A percentile compares a stretch with the other conserved stretches of the same genome.
Evolutionary conservation across 2,329 filamentous ascomycete species (phyloP).

Genomic region (Tympanopsis confertula): DNA sequence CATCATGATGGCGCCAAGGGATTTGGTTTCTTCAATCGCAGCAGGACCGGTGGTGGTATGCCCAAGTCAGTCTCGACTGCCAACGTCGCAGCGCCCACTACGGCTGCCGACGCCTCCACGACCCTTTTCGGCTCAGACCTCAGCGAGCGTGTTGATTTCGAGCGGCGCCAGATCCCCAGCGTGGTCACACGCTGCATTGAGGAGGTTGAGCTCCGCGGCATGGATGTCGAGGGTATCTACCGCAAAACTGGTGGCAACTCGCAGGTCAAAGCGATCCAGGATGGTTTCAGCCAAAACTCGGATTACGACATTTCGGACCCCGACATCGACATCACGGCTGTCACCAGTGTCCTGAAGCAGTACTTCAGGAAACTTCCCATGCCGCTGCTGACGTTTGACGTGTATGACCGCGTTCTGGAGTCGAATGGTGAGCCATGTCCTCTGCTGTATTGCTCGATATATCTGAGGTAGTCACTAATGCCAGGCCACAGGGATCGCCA

Average conservation of each 20-base stretch:
- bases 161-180: conserved; percentile 77
- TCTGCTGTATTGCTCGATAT: neutral
- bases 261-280: conserved; percentile 79
- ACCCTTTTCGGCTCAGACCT: conserved; percentile 83
- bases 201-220: conserved; percentile 88
- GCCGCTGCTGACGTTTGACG: conserved; percentile 80
- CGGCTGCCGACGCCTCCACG: conserved; percentile 37
- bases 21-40: conserved; percentile 60
- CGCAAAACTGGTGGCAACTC: conserved; percentile 90
- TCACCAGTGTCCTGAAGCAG: conserved; percentile 91
- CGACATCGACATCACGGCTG: conserved; percentile 86
- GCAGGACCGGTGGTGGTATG: conserved; percentile 29
- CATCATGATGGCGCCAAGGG: conserved; percentile 35
- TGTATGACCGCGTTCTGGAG: conserved; percentile 82
- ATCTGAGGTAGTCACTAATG: conserved; percentile 4
- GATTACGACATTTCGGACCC: conserved; percentile 90
- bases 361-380: conserved; percentile 90
- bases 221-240: conserved; percentile 97
- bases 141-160: conserved; percentile 71
- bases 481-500: conserved; percentile 43
- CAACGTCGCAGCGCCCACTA: conserved; percentile 21
- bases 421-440: conserved; percentile 49
- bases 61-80: conserved; percentile 36
- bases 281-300: conserved; percentile 76
- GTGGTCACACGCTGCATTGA: conserved; percentile 91